phyloP scores from a whole-genome alignment of 768 basidiomycete genomes.

The Coprinopsis strossmayeri region DNA sequence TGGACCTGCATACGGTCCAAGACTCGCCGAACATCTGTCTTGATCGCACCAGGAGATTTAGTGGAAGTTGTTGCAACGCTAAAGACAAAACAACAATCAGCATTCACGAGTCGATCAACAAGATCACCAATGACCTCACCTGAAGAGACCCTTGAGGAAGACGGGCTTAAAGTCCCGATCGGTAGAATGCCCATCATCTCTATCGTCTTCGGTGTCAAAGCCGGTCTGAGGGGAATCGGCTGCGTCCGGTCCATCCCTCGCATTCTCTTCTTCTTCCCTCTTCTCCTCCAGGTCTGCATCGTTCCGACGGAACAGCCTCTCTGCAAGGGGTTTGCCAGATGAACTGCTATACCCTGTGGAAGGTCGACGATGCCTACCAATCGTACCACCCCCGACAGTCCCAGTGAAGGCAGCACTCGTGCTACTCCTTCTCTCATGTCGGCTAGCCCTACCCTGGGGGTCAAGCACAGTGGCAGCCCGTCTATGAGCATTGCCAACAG shows the following conservation, averaged over 20 bases:
- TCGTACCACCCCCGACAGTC: slow-evolving; percentile 39
- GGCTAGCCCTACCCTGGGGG: slow-evolving; percentile 50
- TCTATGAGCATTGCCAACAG: slow-evolving; percentile 54
- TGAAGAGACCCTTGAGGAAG: slow-evolving; percentile 94
- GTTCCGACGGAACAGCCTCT: slow-evolving; percentile 43
- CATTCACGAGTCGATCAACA: neutral
- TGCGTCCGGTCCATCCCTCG: slow-evolving; percentile 24
- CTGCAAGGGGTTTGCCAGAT: slow-evolving; percentile 28
- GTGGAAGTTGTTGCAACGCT: slow-evolving; percentile 95
- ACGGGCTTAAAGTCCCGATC: slow-evolving; percentile 89
- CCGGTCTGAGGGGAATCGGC: neutral
- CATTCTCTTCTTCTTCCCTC: slow-evolving; percentile 34
- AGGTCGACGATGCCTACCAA: slow-evolving; percentile 64
- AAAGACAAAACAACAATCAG: slow-evolving; percentile 7
- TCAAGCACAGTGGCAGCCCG: slow-evolving; percentile 76
- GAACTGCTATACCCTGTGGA: slow-evolving; percentile 55
- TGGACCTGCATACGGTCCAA: slow-evolving; percentile 94
- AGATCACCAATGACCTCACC: slow-evolving; percentile 39
- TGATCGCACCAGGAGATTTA: slow-evolving; percentile 74
- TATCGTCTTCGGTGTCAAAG: slow-evolving; percentile 37
- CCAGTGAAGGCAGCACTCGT: slow-evolving; percentile 56
- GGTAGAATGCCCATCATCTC: slow-evolving; percentile 39
- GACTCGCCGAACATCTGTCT: slow-evolving; percentile 78
- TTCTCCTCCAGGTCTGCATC: slow-evolving; percentile 41
- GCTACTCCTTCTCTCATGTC: slow-evolving; percentile 74